phyloP scores from a whole-genome alignment of 177 flowering plant species.

The Vitis hybrid region DNA sequence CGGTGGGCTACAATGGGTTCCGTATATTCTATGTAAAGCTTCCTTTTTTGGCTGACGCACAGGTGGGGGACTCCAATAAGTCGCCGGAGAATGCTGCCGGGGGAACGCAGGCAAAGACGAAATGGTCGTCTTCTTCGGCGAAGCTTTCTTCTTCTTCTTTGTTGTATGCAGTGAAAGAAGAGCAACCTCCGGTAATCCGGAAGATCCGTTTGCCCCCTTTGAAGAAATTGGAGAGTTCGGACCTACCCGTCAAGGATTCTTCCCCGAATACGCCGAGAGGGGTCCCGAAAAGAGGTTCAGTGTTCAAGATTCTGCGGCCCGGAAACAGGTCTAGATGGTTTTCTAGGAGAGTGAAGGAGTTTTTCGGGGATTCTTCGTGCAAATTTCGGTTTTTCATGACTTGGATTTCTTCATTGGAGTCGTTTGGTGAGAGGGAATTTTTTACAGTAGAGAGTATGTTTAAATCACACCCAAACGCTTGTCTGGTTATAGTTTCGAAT shows the following conservation, averaged over 20 bases:
- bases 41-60: constrained; percentile 28
- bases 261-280: constrained; percentile 6
- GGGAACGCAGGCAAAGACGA: constrained; percentile 6
- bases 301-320: constrained; percentile 8
- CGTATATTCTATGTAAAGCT: constrained; percentile 40
- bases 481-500: constrained; percentile 56
- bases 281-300: constrained; percentile 3
- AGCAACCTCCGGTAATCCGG: constrained; percentile 16
- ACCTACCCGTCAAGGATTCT: neutral
- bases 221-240: constrained; percentile 12
- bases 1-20: constrained; percentile 50
- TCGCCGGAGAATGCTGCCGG: constrained; percentile 24
- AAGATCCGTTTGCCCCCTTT: constrained; percentile 26
- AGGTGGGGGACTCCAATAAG: constrained; percentile 18
- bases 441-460: constrained; percentile 53
- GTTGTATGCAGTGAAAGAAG: constrained; percentile 34
- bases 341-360: constrained; percentile 29
- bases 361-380: constrained; percentile 39
- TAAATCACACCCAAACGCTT: constrained; percentile 53
- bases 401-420: constrained; percentile 59
- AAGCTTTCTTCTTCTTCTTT: constrained; percentile 26
- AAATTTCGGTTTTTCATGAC: constrained; percentile 61
- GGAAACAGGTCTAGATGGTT: constrained; percentile 21
- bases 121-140: constrained; percentile 9
- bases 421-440: constrained; percentile 47